Evolutionary conservation across 2,329 filamentous ascomycete genomes (phyloP).

Genomic region (Fusarium austroafricanum): DNA sequence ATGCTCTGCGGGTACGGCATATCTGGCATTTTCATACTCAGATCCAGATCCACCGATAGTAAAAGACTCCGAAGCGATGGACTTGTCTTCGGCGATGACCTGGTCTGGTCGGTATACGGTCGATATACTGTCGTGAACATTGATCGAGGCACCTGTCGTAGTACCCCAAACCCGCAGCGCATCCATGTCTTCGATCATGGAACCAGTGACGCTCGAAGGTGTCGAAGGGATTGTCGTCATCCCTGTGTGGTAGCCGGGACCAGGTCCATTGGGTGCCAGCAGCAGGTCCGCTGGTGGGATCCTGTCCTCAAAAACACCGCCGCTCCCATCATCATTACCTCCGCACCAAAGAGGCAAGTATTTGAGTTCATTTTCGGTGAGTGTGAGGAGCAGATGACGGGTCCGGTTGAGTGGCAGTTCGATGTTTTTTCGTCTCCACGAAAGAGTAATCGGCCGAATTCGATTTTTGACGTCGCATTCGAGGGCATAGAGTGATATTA

Average conservation of each 20-base stretch:
- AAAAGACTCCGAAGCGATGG: conserved; percentile 53
- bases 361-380: conserved; percentile 68
- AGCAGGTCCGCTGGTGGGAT: conserved; percentile 54
- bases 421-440: conserved; percentile 47
- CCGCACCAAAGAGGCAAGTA: conserved; percentile 75
- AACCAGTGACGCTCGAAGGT: conserved; percentile 51
- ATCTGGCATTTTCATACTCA: conserved; percentile 52
- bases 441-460: conserved; percentile 35
- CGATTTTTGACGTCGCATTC: conserved; percentile 39
- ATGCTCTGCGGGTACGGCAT: conserved; percentile 49
- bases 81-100: conserved; percentile 51
- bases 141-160: conserved; percentile 51
- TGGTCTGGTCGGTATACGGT: conserved; percentile 49
- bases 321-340: conserved; percentile 63
- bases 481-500: conserved; percentile 38
- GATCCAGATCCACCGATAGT: conserved; percentile 43
- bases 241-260: conserved; percentile 61
- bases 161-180: conserved; percentile 50
- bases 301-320: conserved; percentile 59
- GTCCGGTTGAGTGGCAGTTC: conserved; percentile 53
- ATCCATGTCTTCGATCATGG: conserved; percentile 52
- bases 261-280: conserved; percentile 60
- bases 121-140: conserved; percentile 56
- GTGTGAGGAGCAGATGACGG: conserved; percentile 62
- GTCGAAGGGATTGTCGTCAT: conserved; percentile 50